These are phyloP conservation scores for Catharanthus roseus DNA, from an alignment of 257 asterid genomes.

Conservation along the genomic window DNA sequence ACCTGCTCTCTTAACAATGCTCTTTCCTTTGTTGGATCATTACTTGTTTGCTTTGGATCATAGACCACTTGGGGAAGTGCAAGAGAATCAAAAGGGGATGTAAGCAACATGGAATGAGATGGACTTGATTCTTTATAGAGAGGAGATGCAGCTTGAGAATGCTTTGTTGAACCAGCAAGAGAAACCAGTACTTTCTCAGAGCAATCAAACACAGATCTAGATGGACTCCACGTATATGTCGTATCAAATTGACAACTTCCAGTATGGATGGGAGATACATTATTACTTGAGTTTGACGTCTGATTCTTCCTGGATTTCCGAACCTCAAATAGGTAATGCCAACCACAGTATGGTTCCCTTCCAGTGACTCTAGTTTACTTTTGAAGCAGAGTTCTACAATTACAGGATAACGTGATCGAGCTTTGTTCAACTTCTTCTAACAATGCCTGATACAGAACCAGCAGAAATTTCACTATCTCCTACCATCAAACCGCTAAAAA, in stretches of 20 bases:
- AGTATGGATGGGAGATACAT: constrained; percentile 22
- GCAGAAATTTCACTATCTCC: too few relatives aligned
- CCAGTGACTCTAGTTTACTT: too few relatives aligned
- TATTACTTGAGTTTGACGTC: constrained; percentile 27
- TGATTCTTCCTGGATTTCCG: constrained; percentile 25
- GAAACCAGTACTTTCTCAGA: constrained; percentile 35
- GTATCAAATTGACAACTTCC: constrained; percentile 25
- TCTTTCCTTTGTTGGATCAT: constrained; percentile 40
- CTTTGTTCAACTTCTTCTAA: too few relatives aligned
- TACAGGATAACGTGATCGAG: too few relatives aligned
- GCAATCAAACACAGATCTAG: constrained; percentile 31
- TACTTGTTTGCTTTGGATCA: constrained; percentile 35
- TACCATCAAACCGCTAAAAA: too few relatives aligned
- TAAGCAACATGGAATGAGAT: constrained; percentile 18
- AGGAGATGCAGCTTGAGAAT: constrained; percentile 39
- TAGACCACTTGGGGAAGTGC: constrained; percentile 33
- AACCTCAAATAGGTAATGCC: constrained; percentile 21
- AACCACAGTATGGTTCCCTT: too few relatives aligned
- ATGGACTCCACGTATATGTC: constrained; percentile 33
- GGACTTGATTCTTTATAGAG: constrained; percentile 35
- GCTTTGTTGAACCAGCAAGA: constrained; percentile 31
- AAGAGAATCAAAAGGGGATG: constrained; percentile 25
- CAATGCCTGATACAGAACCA: too few relatives aligned
- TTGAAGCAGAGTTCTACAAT: too few relatives aligned
- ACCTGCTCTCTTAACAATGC: constrained; percentile 57